Percentiles rank a stretch among this genome's conserved stretches.
phyloP scores from a whole-genome alignment of 2,329 filamentous ascomycete genomes.

The Fusarium drepaniforme region DNA sequence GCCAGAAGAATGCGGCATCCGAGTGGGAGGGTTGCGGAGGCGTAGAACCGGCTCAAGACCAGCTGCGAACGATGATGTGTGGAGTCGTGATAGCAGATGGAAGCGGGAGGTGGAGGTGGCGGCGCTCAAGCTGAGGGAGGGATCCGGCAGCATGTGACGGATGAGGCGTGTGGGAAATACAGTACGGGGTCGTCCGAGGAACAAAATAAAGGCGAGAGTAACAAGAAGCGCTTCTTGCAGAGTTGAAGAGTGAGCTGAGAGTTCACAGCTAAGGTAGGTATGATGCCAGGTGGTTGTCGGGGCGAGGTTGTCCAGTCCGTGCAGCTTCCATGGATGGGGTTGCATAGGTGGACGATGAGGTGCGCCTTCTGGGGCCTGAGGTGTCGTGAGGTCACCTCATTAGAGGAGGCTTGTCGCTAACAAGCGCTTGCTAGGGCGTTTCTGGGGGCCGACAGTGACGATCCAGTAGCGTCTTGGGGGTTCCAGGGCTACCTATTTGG shows the following conservation, averaged over 20 bases:
- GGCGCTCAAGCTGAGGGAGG: conserved; percentile 24
- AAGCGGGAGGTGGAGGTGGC: conserved; percentile 40
- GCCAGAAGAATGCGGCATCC: conserved; percentile 38
- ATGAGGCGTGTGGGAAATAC: neutral
- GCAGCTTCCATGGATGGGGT: conserved; percentile 9
- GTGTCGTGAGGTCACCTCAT: conserved; percentile 11
- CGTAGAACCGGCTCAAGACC: conserved; percentile 1
- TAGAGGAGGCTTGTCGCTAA: conserved; percentile 1
- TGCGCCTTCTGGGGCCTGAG: conserved; percentile 6
- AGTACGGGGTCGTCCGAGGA: neutral
- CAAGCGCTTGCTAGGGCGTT: neutral
- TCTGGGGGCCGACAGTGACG: neutral
- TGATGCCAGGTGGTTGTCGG: conserved; percentile 16
- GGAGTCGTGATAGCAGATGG: conserved; percentile 23
- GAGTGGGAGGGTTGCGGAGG: conserved; percentile 2
- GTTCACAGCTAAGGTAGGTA: conserved; percentile 1
- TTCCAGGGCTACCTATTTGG: neutral
- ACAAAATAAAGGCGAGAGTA: neutral
- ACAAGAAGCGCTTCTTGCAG: neutral
- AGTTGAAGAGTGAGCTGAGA: neutral
- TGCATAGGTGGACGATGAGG: conserved; percentile 1
- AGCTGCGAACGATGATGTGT: conserved; percentile 22
- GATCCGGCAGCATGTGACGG: conserved; percentile 30
- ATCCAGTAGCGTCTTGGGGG: neutral
- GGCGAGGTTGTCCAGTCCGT: conserved; percentile 14